phyloP scores from a whole-genome alignment of 495 filamentous ascomycete species.

The Neurospora sp. region DNA sequence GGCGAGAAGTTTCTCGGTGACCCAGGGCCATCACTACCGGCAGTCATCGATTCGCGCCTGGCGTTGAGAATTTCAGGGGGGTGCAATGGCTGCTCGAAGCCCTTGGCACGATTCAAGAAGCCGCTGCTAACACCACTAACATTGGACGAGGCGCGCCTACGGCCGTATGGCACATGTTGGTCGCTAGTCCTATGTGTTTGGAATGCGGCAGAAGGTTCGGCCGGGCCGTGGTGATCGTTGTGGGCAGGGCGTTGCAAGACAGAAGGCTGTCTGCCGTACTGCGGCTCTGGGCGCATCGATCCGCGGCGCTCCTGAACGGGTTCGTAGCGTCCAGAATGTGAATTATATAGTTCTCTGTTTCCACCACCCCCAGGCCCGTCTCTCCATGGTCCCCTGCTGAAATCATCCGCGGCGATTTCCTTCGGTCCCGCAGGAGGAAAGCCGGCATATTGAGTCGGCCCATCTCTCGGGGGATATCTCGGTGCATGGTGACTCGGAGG shows the following conservation, averaged over 20 bases:
- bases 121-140: constrained; percentile 83
- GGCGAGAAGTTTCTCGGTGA: constrained; percentile 37
- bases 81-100: constrained; percentile 35
- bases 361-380: constrained; percentile 48
- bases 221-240: constrained; percentile 55
- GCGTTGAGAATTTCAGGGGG: constrained; percentile 34
- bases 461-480: constrained; percentile 24
- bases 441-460: constrained; percentile 14
- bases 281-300: constrained; percentile 43
- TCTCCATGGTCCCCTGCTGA: constrained; percentile 70
- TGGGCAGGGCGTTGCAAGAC: constrained; percentile 58
- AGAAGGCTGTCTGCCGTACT: constrained; percentile 59
- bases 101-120: constrained; percentile 40
- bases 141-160: constrained; percentile 85
- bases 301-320: constrained; percentile 72
- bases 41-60: constrained; percentile 35
- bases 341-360: constrained; percentile 80
- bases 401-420: constrained; percentile 91
- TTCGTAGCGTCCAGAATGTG: constrained; percentile 87
- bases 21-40: constrained; percentile 35
- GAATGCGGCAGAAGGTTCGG: constrained; percentile 86
- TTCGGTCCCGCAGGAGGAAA: constrained; percentile 39
- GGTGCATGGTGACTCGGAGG: constrained; percentile 8
- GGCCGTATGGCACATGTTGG: constrained; percentile 61
- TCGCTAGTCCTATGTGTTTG: constrained; percentile 65